phyloP scores from a whole-genome alignment of 768 basidiomycete genomes.

The Tricholoma flavovirens region DNA sequence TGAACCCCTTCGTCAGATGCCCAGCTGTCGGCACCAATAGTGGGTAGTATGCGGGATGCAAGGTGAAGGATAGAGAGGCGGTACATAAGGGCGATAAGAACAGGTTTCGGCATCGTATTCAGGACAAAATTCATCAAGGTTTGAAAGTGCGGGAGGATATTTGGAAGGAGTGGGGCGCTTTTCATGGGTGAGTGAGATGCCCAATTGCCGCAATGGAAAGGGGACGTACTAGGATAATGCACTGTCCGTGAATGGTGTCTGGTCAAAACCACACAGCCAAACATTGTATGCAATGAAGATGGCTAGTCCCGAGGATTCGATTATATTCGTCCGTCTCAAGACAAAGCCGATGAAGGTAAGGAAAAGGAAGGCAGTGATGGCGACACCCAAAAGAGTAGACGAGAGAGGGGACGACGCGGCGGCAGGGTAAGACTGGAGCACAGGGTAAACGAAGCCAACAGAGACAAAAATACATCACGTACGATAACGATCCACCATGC shows the following conservation, averaged over 20 bases:
- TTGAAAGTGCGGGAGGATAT: conserved; percentile 77
- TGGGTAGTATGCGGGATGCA: conserved; percentile 77
- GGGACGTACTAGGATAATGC: conserved; percentile 69
- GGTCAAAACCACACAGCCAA: conserved; percentile 83
- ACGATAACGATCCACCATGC: conserved; percentile 86
- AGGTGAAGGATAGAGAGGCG: conserved; percentile 76
- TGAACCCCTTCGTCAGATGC: conserved; percentile 60
- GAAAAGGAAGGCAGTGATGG: conserved; percentile 84
- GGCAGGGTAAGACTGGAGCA: conserved; percentile 67
- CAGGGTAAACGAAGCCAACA: background rate
- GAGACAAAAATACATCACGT: conserved; percentile 24
- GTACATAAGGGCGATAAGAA: conserved; percentile 73
- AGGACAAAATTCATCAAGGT: conserved; percentile 76
- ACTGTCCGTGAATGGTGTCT: conserved; percentile 64
- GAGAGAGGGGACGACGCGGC: conserved; percentile 82
- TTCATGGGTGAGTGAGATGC: conserved; percentile 2
- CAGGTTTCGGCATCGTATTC: conserved; percentile 81
- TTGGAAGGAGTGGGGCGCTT: conserved; percentile 71
- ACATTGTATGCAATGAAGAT: conserved; percentile 88
- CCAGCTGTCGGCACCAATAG: conserved; percentile 79
- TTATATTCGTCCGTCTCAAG: conserved; percentile 82
- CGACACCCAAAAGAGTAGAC: conserved; percentile 83
- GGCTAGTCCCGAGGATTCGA: conserved; percentile 85
- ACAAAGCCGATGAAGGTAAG: conserved; percentile 89
- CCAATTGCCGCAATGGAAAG: background rate